Conservation (phyloP, 2,329 filamentous ascomycete species). For the Penicillium concentricum region DNA sequence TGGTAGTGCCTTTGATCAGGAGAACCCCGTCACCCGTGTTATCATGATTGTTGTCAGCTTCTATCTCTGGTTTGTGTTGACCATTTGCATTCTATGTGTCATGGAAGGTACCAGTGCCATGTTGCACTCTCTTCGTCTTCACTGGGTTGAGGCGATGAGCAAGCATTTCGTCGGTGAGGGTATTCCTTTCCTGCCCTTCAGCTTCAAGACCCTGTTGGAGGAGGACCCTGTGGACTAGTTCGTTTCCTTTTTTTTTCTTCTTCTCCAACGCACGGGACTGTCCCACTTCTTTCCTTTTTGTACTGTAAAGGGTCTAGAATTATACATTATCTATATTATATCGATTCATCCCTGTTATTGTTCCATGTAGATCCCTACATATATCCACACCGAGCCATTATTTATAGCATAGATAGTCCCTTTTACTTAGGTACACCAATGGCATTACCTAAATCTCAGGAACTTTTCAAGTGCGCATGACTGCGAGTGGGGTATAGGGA, state of each 20-base stretch:
- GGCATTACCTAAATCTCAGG: slow-evolving; percentile 3
- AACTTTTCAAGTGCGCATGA: slow-evolving; percentile 13
- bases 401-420: background rate
- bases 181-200: slow-evolving; percentile 83
- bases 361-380: background rate
- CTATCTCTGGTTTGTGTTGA: slow-evolving; percentile 85
- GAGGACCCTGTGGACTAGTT: slow-evolving; percentile 62
- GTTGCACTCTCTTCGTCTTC: slow-evolving; percentile 85
- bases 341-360: background rate
- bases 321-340: slow-evolving; percentile 6
- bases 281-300: slow-evolving; percentile 1
- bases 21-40: slow-evolving; percentile 65
- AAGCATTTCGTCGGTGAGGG: slow-evolving; percentile 94
- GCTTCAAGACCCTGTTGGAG: slow-evolving; percentile 78
- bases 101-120: slow-evolving; percentile 98
- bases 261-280: background rate
- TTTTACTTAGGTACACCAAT: background rate
- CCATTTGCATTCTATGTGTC: slow-evolving; percentile 75
- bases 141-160: slow-evolving; percentile 97
- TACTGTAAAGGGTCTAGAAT: slow-evolving; percentile 10
- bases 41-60: slow-evolving; percentile 81
- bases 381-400: background rate
- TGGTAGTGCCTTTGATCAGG: slow-evolving; percentile 66
- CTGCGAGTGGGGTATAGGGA: slow-evolving; percentile 8
- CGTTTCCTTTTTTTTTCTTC: background rate